Base-by-base conservation (phyloP, 1,139 yeast genomes). In the Yamadazyma blattariae region DNA sequence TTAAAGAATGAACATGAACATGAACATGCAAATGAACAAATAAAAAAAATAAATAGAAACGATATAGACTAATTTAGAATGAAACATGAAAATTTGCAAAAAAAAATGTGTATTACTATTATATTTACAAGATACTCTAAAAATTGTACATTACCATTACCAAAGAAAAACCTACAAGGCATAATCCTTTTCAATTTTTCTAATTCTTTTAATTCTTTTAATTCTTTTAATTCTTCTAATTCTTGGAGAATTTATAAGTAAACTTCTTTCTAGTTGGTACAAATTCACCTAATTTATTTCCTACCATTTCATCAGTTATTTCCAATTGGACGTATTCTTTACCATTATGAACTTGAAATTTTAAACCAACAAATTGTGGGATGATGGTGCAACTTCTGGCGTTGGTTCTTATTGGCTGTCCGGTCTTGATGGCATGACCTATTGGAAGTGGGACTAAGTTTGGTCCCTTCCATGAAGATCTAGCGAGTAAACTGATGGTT, bases 341-440 rank as follows among this genome's bases (percentile, higher is more conserved):
- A 25, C 98, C 98, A 61, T 92, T 92, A 63, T 92, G 98, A 30
- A 92, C 86, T 62, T 92, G 96, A 61, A 92, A 92, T 53, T 81
- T 84, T 41, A 89, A 71, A 6, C 98, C 98, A 25, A 92, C 96
- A 64, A 92, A 90, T 57, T 87, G 95, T 16, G 98, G 98, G 36
- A 92, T 68, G 39, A 92, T 86, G 16, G 97, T 92, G 56, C 97
- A 92, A 28, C 94, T 72, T 57, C 98, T 77, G 31, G 97, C 97
- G 52, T 89, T 88, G 19, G 98, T 92, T 64, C 97, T 75, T 42
- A 92, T 86, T 8, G 97, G 95, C 4, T 87, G 76, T 17, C 86
- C 86, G 40, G 81, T 81, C 46, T 79, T 77, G 44, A 82, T 67
- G 33, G 97, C 97, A 50, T 88, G 84, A 31, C 85, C 83, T 26